Conservation (phyloP, 2,329 filamentous ascomycete genomes). For the Sporothrix sp. region DNA sequence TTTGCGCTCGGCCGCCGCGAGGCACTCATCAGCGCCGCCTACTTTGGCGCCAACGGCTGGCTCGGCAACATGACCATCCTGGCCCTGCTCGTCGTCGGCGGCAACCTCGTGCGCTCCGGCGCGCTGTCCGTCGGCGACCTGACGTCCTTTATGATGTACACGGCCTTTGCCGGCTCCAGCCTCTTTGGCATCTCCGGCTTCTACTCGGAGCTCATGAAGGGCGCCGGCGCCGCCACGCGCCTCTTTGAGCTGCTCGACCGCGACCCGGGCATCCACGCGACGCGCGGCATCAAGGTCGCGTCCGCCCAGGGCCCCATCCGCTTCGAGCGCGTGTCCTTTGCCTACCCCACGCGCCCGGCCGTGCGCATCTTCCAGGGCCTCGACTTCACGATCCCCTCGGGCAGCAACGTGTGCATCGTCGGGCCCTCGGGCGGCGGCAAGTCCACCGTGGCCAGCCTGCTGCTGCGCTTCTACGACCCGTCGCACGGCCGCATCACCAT, state of each 20-base stretch:
- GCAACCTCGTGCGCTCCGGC: conserved; percentile 78
- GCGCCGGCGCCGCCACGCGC: conserved; percentile 89
- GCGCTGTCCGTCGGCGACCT: conserved; percentile 84
- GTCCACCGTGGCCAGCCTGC: conserved; percentile 84
- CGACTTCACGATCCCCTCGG: conserved; percentile 83
- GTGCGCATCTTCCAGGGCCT: conserved; percentile 85
- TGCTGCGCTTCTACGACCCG: conserved; percentile 85
- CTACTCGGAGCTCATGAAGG: conserved; percentile 98
- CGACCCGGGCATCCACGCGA: conserved; percentile 75
- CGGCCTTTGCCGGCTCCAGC: conserved; percentile 73
- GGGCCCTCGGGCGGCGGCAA: conserved; percentile 94
- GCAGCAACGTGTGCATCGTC: conserved; percentile 91
- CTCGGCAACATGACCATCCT: conserved; percentile 96
- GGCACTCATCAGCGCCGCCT: conserved; percentile 79
- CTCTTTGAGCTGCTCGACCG: conserved; percentile 94
- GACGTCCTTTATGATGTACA: conserved; percentile 98
- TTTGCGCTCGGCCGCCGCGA: conserved; percentile 82
- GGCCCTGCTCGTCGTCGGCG: conserved; percentile 79
- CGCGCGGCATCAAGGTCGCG: conserved; percentile 65
- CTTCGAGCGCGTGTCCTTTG: conserved; percentile 78
- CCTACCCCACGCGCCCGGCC: conserved; percentile 87
- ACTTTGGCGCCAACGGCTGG: conserved; percentile 79
- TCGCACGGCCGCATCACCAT: conserved; percentile 70
- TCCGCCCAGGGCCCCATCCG: conserved; percentile 83
- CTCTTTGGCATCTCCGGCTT: conserved; percentile 92